Evolutionary conservation across 768 basidiomycete genomes (phyloP).

Genomic region (Hortiboletus flavorubellus): DNA sequence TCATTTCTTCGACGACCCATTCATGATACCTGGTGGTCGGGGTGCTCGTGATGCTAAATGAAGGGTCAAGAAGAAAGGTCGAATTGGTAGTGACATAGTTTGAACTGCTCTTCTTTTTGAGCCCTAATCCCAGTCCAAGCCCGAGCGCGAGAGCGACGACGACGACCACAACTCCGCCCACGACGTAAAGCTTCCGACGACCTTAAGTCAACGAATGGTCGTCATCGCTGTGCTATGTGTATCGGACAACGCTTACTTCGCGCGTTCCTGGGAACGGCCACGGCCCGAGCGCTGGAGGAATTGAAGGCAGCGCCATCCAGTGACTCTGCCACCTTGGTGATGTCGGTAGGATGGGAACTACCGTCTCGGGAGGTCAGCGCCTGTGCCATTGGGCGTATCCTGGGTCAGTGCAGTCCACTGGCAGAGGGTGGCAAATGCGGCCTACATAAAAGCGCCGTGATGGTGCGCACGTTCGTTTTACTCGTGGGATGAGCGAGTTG

Average conservation of each 20-base stretch:
- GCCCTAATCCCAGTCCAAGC: conserved; percentile 28
- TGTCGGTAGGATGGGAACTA: not conserved
- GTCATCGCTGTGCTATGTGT: not conserved
- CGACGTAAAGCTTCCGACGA: conserved; percentile 17
- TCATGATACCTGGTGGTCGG: conserved; percentile 42
- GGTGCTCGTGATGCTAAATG: conserved; percentile 24
- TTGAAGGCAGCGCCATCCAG: not conserved
- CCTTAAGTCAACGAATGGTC: conserved; percentile 7
- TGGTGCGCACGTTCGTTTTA: conserved; percentile 15
- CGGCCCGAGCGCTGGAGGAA: not conserved
- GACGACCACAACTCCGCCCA: conserved; percentile 15
- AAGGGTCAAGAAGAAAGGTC: conserved; percentile 28
- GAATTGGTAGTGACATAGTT: conserved; percentile 24
- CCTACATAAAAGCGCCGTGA: conserved; percentile 2
- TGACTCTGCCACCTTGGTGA: conserved; percentile 1
- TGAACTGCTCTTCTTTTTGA: conserved; percentile 17
- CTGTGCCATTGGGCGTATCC: conserved; percentile 10
- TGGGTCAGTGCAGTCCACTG: not conserved
- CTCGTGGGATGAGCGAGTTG: not conserved
- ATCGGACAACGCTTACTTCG: conserved; percentile 10
- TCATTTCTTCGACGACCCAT: conserved; percentile 40
- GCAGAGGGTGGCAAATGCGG: not conserved
- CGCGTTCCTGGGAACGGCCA: not conserved
- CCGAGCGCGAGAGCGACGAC: conserved; percentile 26
- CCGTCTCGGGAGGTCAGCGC: not conserved